phyloP scores from a whole-genome alignment of 495 filamentous ascomycete genomes.

The Penicillium fimorum region DNA sequence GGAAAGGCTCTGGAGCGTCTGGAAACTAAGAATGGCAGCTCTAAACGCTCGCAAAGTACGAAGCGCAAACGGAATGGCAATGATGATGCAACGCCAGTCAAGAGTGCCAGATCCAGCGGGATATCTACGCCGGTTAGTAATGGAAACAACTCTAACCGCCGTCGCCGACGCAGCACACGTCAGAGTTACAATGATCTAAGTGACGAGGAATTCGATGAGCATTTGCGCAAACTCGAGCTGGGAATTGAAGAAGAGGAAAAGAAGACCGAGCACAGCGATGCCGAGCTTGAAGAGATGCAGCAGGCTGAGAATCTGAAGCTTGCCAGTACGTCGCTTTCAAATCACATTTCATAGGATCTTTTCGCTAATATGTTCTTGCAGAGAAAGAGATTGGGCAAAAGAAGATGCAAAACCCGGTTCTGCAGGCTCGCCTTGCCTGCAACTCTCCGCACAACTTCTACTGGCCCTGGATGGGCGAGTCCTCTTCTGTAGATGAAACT shows the following conservation, averaged over 20 bases:
- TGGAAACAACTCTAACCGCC: conserved; percentile 43
- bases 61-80: conserved; percentile 56
- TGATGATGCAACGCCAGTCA: conserved; percentile 47
- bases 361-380: conserved; percentile 29
- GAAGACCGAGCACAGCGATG: conserved; percentile 51
- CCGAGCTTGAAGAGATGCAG: conserved; percentile 61
- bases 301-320: conserved; percentile 70
- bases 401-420: conserved; percentile 90
- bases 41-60: conserved; percentile 40
- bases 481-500: conserved; percentile 62
- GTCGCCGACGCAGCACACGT: conserved; percentile 41
- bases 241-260: conserved; percentile 55
- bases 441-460: conserved; percentile 96
- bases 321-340: conserved; percentile 58
- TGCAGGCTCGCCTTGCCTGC: conserved; percentile 90
- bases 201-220: conserved; percentile 70
- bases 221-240: conserved; percentile 60
- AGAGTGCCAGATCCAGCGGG: conserved; percentile 71
- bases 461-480: conserved; percentile 71
- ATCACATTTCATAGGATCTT: background rate
- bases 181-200: conserved; percentile 72
- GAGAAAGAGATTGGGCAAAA: conserved; percentile 82
- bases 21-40: conserved; percentile 33
- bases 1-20: conserved; percentile 74
- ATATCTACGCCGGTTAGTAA: conserved; percentile 63